Conservation (phyloP, 2,329 filamentous ascomycete species). For the Cryphonectria japonica region DNA sequence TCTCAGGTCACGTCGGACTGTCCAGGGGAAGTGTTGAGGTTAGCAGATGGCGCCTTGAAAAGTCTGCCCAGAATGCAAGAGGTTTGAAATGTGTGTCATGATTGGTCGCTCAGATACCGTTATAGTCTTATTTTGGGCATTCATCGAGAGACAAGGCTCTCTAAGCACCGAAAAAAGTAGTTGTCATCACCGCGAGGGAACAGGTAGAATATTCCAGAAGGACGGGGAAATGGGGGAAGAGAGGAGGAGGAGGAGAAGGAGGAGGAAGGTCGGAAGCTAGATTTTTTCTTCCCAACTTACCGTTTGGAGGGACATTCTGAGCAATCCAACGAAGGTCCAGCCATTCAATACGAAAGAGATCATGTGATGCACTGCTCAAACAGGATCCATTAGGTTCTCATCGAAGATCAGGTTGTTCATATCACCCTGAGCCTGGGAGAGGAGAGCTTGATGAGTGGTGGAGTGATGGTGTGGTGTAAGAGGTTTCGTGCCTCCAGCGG, state of each 20-base stretch:
- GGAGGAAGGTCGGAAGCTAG: background rate
- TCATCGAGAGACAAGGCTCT: constrained; percentile 65
- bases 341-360: constrained; percentile 28
- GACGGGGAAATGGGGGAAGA: constrained; percentile 1
- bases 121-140: constrained; percentile 81
- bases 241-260: background rate
- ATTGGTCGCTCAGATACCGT: constrained; percentile 84
- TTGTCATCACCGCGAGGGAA: constrained; percentile 64
- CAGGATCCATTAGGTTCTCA: background rate
- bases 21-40: constrained; percentile 4
- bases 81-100: background rate
- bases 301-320: constrained; percentile 34
- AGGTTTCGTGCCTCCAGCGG: background rate
- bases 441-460: background rate
- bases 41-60: constrained; percentile 26
- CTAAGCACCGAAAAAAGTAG: constrained; percentile 57
- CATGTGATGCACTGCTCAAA: background rate
- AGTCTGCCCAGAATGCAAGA: constrained; percentile 15
- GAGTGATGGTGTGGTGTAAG: background rate
- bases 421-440: background rate
- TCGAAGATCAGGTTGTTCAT: background rate
- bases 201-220: background rate
- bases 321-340: constrained; percentile 1
- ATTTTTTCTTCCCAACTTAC: constrained; percentile 31
- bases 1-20: constrained; percentile 53